Conservation (phyloP, 495 filamentous ascomycete species). For the Halenospora varia region DNA sequence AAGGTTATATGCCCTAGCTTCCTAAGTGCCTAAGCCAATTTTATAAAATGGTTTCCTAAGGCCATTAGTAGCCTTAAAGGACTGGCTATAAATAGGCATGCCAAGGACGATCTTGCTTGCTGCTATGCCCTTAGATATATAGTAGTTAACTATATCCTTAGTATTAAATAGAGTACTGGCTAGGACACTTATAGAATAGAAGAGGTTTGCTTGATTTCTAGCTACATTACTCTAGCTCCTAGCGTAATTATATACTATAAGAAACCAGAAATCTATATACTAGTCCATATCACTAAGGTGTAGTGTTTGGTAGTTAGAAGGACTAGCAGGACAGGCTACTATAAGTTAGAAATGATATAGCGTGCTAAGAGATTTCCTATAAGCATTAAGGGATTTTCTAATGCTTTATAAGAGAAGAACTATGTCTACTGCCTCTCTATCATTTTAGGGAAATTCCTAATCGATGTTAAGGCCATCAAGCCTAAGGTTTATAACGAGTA, state of each 20-base stretch:
- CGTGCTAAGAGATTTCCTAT: constrained; percentile 40
- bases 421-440: constrained; percentile 60
- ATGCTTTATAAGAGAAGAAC: constrained; percentile 66
- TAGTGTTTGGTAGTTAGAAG: constrained; percentile 64
- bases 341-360: constrained; percentile 66
- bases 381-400: constrained; percentile 60
- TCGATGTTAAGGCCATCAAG: constrained; percentile 58
- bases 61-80: constrained; percentile 70
- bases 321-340: constrained; percentile 59
- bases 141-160: constrained; percentile 60
- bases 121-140: constrained; percentile 57
- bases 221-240: constrained; percentile 65
- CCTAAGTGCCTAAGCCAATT: constrained; percentile 71
- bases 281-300: constrained; percentile 64
- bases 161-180: constrained; percentile 63
- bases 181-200: constrained; percentile 44
- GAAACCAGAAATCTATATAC: constrained; percentile 80
- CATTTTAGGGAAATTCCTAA: constrained; percentile 56
- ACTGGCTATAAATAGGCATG: constrained; percentile 79
- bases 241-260: constrained; percentile 78
- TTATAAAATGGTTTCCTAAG: constrained; percentile 63
- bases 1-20: constrained; percentile 82
- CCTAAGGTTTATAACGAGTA: constrained; percentile 60
- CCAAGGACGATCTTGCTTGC: constrained; percentile 71
- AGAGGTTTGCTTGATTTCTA: constrained; percentile 77